Evolutionary conservation across 2,329 filamentous ascomycete species (phyloP).

Genomic region (Samsoniella hepiali): DNA sequence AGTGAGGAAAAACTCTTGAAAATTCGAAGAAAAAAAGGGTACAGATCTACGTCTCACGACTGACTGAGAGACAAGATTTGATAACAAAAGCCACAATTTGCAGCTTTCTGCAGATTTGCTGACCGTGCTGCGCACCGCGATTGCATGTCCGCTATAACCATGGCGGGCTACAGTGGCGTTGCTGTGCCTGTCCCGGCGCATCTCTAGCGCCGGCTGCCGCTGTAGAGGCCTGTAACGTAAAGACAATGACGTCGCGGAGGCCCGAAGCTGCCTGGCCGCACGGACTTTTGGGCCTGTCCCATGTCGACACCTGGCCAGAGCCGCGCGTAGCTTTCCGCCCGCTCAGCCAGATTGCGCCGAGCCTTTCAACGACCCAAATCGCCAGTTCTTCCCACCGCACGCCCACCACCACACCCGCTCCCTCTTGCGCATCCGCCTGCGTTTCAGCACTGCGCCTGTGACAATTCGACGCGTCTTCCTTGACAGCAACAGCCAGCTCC

Average conservation of each 20-base stretch:
- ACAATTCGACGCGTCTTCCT: neutral
- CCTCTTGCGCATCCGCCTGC: neutral
- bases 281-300: too few species aligned
- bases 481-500: neutral
- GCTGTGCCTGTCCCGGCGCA: neutral
- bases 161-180: neutral
- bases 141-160: neutral
- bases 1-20: too few species aligned
- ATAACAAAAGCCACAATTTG: neutral
- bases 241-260: too few species aligned
- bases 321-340: neutral
- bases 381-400: slow-evolving; percentile 3
- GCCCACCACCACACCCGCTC: neutral
- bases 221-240: neutral
- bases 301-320: neutral
- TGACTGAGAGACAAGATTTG: neutral
- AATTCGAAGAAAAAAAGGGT: too few species aligned
- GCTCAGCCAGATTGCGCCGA: neutral
- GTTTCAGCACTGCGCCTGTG: neutral
- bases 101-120: neutral
- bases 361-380: slow-evolving; percentile 5
- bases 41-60: too few species aligned
- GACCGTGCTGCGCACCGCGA: neutral
- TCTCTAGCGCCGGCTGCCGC: neutral
- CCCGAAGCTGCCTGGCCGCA: too few species aligned